A percentile compares a stretch with the other conserved stretches of the same genome.
phyloP scores from a whole-genome alignment of 176 grass and related monocot species.

The Oryza officinalis region DNA sequence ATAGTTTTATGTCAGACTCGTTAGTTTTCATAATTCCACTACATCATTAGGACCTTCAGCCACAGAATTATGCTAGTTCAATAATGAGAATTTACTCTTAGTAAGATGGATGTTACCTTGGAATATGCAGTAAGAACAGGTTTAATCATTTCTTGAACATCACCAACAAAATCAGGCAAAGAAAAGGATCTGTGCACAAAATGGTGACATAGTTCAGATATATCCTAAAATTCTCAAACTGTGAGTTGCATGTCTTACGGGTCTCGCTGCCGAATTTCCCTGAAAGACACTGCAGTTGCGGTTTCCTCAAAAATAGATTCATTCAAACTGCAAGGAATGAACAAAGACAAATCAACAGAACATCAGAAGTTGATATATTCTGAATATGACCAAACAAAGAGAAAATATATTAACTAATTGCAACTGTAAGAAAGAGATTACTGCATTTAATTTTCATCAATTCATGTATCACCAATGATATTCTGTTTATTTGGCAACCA shows the following conservation, averaged over 20 bases:
- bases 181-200: conserved; percentile 78
- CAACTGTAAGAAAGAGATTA: not conserved
- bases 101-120: conserved; percentile 54
- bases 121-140: conserved; percentile 90
- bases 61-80: not conserved
- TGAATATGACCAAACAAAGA: conserved; percentile 1
- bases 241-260: conserved; percentile 67
- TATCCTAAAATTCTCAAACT: conserved; percentile 32
- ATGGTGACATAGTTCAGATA: conserved; percentile 30
- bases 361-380: not conserved
- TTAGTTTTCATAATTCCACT: not conserved
- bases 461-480: not conserved
- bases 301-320: conserved; percentile 96
- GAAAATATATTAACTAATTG: not conserved
- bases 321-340: conserved; percentile 66
- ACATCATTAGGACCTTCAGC: not conserved
- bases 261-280: conserved; percentile 82
- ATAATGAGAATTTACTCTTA: not conserved
- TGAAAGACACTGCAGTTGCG: conserved; percentile 78
- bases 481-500: not conserved
- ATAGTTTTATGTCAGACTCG: not conserved
- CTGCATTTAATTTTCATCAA: conserved; percentile 20
- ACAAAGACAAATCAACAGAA: conserved; percentile 7
- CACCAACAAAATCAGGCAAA: conserved; percentile 78
- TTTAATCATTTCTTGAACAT: conserved; percentile 91